Evolutionary conservation across 176 grass and related monocot species (phyloP), one percentile per base, ranked within the genome.

Genomic region (Carex parvula): DNA sequence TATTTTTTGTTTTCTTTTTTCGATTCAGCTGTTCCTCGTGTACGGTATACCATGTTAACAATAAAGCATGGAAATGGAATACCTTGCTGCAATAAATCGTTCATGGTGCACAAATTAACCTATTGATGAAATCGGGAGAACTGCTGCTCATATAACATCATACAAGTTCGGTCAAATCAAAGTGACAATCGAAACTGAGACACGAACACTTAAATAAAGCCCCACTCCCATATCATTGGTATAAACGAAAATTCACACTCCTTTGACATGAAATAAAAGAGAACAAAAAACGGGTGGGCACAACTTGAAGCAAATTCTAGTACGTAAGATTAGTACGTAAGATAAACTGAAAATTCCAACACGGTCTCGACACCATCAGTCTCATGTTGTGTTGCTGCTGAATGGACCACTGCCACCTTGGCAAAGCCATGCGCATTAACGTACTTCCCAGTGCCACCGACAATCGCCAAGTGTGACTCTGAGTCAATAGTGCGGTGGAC

Each of bases 361-460:
- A 90, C 91, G n/a, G 86, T 86, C 88, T 93, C 86, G 16, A 93
- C 88, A 29, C 91, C 91, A 39, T 93, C 91, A 15, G 91, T 93
- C 88, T 93, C 91, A 70, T 90, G 86, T 83, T 83, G 73, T 12
- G 88, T 86, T 30, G 71, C 85, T 5, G 86, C 88, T 15, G 91
- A 86, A 52, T 84, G 87, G 3, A 93, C 84, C 1, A 93, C 81
- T 20, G 91, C 88, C 30, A 90, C 88, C 84, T 90, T 93, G 48
- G 91, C 91, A 54, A 93, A 86, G 0, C 91, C 88, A 70, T 86
- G 85, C 0, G 84, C 91, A 2, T 85, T 87, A 7, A 81, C 86
- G 65, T 72, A 93, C 80, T 90, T 93, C 6, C 86, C 91, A 0
- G 91, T 93, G 57, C 91, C 91, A 29, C 91, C 88, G 17, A 93